Evolutionary conservation across 106 monocot species (phyloP), one percentile per base, ranked within the genome.

Genomic region (Allium sativum): DNA sequence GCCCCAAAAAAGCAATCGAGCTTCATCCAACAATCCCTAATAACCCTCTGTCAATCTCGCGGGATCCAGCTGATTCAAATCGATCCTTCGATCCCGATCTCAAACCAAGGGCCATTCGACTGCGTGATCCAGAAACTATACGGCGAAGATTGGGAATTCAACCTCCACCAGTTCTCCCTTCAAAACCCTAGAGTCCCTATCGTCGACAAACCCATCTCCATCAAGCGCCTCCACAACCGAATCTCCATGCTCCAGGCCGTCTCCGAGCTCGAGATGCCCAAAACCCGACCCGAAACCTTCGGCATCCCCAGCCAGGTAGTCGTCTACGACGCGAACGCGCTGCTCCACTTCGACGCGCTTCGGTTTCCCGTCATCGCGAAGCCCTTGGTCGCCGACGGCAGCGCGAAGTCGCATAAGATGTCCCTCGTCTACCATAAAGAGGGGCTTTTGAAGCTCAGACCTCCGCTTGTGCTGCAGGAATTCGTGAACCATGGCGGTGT

Each of bases 401-500:
- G 74, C 60, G 82, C 71, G 41, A 82, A 74, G 62, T 77, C 79
- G 8, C 87, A 87, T 45, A 79, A 80, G 61, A 87, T 87, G 82
- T 70, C 79, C 1, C 77, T 87, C 9, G 71, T 82, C 1, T 82
- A 68, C 74, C 50, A 77, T 52, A 74, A 55, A 10, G 70, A 68
- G 3, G 82, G 64, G 0, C 72, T 87, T 14, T 60, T 79, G 43
- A 67, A 74, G 71, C 74, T 76, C 53, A 87, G 77, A 45, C 87
- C 82, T 8, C 87, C 87, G 3, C 51, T 87, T 4, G 87, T 87
- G 45, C 79, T 87, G 12, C 87, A 87, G 55, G 82, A 87, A 22
- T 87, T 87, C 48, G 79, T 87, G 8, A 83, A 87, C 58, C 87
- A 83, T 13, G 87, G 82, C 3, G 87, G 87, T 12, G 82, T 87